Base-by-base conservation (phyloP, 2,329 filamentous ascomycete genomes). In the Claviceps digitariae region DNA sequence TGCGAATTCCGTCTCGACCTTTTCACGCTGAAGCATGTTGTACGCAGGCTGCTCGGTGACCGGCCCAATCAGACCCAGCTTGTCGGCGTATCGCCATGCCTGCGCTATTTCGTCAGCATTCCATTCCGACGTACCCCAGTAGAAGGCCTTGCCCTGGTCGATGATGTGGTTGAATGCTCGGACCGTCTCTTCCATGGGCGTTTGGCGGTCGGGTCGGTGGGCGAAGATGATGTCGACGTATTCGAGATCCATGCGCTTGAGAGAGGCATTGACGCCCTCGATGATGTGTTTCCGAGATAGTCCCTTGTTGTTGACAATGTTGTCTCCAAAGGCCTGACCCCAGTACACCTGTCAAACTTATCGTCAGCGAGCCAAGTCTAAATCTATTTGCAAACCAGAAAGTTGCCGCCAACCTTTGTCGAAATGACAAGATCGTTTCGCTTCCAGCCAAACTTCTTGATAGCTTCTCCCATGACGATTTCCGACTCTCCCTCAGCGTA, bases 81-180 rank as follows among this genome's bases (percentile, higher is more conserved):
- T 74, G 58, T 83, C 79, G 36, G 82, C 79, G 56, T 79, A 72
- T 15, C 78, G 71, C 71, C 77, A 80, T 0, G 83, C 82, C 54
- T 79, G 74, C 6, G 77, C 75, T 62, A 86, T 84, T 69, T 85
- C 81, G 55, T 78, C 75, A 45, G 82, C 79, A 56, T 73, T 75
- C 82, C 82, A 86, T 65, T 85, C 80, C 0, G 79, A 84, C 0
- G 82, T 86, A 44, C 82, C 82, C 82, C 82, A 85, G 71, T 86
- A 85, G 57, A 87, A 78, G 2, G 81, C 79, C 68, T 85, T 82
- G 58, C 83, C 83, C 0, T 73, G 74, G 65, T 81, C 72, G 64
- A 87, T 85, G 52, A 87, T 68, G 65, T 85, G 74, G 71, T 86
- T 86, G 71, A 87, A 86, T 52, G 78, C 81, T 52, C 82, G 78